phyloP scores from a whole-genome alignment of 345 rosid genomes.

The sweet orange (Citrus sinensis) region DNA sequence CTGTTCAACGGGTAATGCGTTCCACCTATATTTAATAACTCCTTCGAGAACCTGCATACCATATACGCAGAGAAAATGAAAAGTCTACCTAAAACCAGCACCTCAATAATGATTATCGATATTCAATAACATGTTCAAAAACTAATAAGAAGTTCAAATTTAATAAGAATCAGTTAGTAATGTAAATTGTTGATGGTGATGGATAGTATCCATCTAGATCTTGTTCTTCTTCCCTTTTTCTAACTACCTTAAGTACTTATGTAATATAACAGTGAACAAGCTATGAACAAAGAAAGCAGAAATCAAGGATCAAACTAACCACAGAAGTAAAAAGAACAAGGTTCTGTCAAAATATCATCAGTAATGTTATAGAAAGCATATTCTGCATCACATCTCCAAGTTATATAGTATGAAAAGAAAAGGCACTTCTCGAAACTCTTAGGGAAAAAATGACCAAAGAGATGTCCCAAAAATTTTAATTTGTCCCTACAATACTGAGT shows the following conservation, averaged over 20 bases:
- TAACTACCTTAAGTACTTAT: no score
- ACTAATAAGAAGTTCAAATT: background rate
- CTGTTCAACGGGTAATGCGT: constrained; percentile 92
- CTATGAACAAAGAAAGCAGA: background rate
- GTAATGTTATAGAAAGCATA: background rate
- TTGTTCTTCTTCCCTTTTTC: background rate
- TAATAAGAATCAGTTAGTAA: background rate
- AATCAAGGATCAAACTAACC: background rate
- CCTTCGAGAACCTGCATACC: constrained; percentile 85
- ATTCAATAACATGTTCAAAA: background rate
- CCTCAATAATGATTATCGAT: background rate
- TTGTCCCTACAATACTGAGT: background rate
- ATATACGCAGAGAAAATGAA: constrained; percentile 4
- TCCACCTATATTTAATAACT: constrained; percentile 98
- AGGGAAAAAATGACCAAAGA: background rate
- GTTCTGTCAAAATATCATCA: background rate
- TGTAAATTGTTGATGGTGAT: background rate
- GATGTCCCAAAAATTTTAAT: background rate
- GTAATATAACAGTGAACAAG: background rate
- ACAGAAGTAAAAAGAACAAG: background rate
- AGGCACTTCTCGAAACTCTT: background rate
- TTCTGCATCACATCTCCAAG: background rate
- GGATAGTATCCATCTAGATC: background rate
- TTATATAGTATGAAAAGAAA: background rate
- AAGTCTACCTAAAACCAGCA: background rate